Conservation (phyloP, 2,329 filamentous ascomycete genomes). For the Orbilia brochopaga region DNA sequence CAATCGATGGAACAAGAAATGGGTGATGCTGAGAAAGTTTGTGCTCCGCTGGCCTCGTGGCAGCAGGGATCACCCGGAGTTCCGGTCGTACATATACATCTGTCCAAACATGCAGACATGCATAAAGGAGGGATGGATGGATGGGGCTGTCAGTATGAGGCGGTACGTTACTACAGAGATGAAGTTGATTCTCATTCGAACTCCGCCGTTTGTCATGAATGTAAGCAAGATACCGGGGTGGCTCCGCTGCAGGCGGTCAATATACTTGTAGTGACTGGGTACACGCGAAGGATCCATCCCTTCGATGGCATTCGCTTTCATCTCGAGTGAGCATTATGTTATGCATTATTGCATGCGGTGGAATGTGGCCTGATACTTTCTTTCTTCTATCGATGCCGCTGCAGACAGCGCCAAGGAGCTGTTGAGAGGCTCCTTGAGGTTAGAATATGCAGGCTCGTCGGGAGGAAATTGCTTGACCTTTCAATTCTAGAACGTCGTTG, state of each 20-base stretch:
- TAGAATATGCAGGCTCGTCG: neutral
- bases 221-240: too few relatives aligned
- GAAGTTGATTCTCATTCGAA: too few relatives aligned
- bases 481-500: constrained; percentile 39
- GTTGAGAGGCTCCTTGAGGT: too few relatives aligned
- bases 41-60: constrained; percentile 36
- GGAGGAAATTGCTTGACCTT: neutral
- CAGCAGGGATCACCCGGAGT: constrained; percentile 28
- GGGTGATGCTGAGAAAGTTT: constrained; percentile 7
- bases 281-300: neutral
- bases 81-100: constrained; percentile 2
- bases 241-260: too few relatives aligned
- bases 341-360: neutral
- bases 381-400: too few relatives aligned
- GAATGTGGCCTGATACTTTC: constrained; percentile 5
- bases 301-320: neutral
- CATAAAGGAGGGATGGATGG: neutral
- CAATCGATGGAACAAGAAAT: neutral
- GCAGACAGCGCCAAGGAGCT: too few relatives aligned
- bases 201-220: too few relatives aligned
- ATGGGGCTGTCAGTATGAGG: too few relatives aligned
- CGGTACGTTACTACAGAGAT: too few relatives aligned
- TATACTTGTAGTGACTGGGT: too few relatives aligned
- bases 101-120: neutral
- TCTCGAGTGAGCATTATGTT: constrained; percentile 2